Evolutionary conservation across 2,329 filamentous ascomycete genomes (phyloP).

Genomic region (Monilinia polystroma): DNA sequence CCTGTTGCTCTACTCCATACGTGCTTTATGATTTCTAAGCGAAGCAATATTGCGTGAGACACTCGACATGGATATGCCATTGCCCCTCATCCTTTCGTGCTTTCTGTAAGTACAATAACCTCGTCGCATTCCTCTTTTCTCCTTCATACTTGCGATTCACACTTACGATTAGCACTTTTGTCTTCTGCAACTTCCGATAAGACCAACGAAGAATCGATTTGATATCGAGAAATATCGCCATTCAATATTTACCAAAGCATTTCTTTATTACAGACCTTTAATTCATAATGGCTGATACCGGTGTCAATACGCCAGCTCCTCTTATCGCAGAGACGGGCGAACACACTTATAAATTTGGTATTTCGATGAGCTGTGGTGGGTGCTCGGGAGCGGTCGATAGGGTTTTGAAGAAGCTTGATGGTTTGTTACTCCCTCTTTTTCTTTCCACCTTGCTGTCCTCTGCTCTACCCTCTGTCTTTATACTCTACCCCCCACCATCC

Average conservation of each 20-base stretch:
- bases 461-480: not conserved
- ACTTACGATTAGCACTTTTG: no score
- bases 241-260: no score
- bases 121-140: not conserved
- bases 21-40: conserved; percentile 17
- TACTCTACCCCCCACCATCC: not conserved
- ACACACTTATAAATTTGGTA: conserved; percentile 93
- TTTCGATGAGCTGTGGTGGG: conserved; percentile 91
- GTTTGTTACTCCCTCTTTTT: conserved; percentile 49
- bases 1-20: no score
- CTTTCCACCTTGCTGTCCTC: not conserved
- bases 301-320: conserved; percentile 10
- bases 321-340: conserved; percentile 27
- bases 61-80: not conserved
- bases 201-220: no score
- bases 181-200: no score
- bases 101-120: not conserved
- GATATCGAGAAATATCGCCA: no score
- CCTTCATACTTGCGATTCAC: not conserved
- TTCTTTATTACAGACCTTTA: no score
- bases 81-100: not conserved
- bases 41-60: conserved; percentile 1
- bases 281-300: conserved; percentile 20
- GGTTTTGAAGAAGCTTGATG: conserved; percentile 87
- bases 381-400: conserved; percentile 93